Evolutionary conservation across 768 basidiomycete species (phyloP), one percentile per base, ranked within the genome.

Genomic region (Rossbeevera mucosa): DNA sequence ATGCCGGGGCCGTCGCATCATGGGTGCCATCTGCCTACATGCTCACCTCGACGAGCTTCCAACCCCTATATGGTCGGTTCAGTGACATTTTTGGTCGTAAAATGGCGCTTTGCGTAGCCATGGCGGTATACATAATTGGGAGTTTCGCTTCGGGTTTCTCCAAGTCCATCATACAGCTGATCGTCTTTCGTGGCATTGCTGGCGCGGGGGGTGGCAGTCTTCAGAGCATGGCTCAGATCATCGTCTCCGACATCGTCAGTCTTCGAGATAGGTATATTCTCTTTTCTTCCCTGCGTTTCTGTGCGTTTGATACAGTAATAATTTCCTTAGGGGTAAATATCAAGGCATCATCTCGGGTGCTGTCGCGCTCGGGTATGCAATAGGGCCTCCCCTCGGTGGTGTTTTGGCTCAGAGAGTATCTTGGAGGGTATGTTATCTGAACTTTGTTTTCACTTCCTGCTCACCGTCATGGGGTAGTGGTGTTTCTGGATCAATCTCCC

Each of bases 21-120:
- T 89, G 85, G 86, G 85, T 89, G 2, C 86, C 85, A 0, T 85
- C 85, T 0, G 79, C 80, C 0, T 88, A 88, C 59, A 75, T 90
- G 29, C 71, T 87, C 44, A 86, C 85, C 0, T 81, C 80, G 0
- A 64, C 64, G 48, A 56, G 58, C 51, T 64, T 55, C 30, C 65
- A 66, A 36, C 78, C 79, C 2, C 59, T 80, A 1, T 78, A 83
- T 59, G 83, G 82, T 48, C 75, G 81, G 8, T 81, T 83, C 61
- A 82, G 80, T 49, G 82, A 85, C 50, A 84, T 84, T 8, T 85
- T 85, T 55, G 83, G 83, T 43, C 74, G 88, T 21, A 88, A 88
- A 62, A 71, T 71, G 14, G 76, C 79, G 0, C 71, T 88, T 33
- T 77, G 77, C 38, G 65, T 79, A 6, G 78, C 80, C 1, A 80